phyloP scores from a whole-genome alignment of 1,284 basidiomycete genomes.

The Fomitopsis betulina region DNA sequence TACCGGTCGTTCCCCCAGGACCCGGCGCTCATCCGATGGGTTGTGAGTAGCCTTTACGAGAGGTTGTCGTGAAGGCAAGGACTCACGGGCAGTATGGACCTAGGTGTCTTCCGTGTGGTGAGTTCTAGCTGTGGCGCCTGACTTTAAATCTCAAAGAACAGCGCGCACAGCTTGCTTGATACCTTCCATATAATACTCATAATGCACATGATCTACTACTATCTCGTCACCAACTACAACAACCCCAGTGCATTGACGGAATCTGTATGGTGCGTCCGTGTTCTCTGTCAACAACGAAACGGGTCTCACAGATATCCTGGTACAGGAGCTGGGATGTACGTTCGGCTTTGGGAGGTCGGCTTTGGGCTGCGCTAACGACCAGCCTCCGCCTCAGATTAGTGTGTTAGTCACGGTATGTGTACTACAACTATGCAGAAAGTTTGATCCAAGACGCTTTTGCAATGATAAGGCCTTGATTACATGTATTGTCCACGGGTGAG shows the following conservation, averaged over 20 bases:
- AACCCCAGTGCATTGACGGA: not conserved
- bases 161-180: not conserved
- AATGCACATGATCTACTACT: constrained; percentile 4
- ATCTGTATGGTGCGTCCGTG: not conserved
- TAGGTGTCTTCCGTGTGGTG: not conserved
- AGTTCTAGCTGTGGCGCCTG: not conserved
- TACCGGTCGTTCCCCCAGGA: not conserved
- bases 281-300: not conserved
- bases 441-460: not conserved
- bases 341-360: not conserved
- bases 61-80: not conserved
- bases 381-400: not conserved
- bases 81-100: too few species aligned
- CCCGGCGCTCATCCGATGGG: not conserved
- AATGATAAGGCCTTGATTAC: not conserved
- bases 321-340: not conserved
- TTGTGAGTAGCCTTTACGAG: not conserved
- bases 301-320: not conserved
- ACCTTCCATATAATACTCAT: constrained; percentile 4
- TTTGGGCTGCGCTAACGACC: not conserved
- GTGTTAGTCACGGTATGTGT: not conserved
- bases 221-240: constrained; percentile 1
- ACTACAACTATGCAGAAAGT: not conserved
- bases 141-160: not conserved
- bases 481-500: not conserved